These are phyloP conservation scores for Pestalotiopsis sp. DNA, from an alignment of 2,329 filamentous ascomycete species.

Conservation along the genomic window DNA sequence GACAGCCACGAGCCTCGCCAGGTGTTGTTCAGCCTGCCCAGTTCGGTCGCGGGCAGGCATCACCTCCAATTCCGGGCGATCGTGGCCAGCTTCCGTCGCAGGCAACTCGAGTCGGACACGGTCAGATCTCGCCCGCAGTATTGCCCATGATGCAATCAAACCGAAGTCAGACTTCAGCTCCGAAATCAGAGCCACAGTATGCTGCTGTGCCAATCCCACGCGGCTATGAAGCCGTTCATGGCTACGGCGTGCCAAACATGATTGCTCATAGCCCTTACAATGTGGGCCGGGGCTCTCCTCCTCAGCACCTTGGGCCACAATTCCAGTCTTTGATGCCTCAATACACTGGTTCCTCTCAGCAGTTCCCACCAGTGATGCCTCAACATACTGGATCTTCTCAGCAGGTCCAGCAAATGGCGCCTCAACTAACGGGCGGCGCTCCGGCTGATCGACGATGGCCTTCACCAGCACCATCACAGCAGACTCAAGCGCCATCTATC, in stretches of 20 bases:
- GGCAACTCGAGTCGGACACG: constrained; percentile 13
- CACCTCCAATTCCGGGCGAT: constrained; percentile 20
- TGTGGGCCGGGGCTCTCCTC: constrained; percentile 10
- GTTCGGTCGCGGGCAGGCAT: constrained; percentile 20
- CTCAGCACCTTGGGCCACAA: constrained; percentile 12
- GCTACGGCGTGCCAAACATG: constrained; percentile 28
- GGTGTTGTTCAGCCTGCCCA: constrained; percentile 8
- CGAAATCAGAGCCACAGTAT: constrained; percentile 22
- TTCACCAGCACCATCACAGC: constrained; percentile 1
- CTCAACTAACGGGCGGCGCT: neutral
- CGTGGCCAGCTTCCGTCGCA: constrained; percentile 19
- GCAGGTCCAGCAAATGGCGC: neutral
- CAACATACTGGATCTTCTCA: constrained; percentile 5
- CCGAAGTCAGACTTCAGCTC: constrained; percentile 1
- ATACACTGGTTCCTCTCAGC: constrained; percentile 2
- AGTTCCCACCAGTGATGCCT: neutral
- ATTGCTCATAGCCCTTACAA: constrained; percentile 29
- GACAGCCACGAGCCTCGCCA: constrained; percentile 9
- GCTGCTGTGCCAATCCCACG: constrained; percentile 34
- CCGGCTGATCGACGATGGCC: neutral
- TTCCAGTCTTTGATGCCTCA: constrained; percentile 9
- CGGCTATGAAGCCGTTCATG: constrained; percentile 35
- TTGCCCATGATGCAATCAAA: constrained; percentile 12
- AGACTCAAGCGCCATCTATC: neutral
- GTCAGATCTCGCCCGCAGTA: constrained; percentile 1